Percentiles rank a stretch among this genome's conserved stretches.
Conservation (phyloP, 163 green algal genomes). For the Coccomyxa subellipsoidea region DNA sequence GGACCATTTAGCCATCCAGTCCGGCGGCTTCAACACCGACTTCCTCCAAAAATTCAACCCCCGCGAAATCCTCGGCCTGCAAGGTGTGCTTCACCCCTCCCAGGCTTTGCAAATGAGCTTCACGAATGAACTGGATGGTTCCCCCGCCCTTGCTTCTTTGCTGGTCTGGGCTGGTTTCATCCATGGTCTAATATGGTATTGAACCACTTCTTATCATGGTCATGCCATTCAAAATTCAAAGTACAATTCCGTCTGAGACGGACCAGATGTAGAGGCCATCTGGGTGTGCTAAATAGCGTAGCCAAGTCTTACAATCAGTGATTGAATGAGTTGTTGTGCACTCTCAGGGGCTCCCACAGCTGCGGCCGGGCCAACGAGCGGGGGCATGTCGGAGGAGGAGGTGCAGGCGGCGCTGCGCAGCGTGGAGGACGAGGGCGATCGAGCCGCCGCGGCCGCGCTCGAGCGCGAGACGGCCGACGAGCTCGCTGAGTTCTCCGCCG, state of each 20-base stretch:
- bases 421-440: constrained; percentile 79
- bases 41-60: constrained; percentile 57
- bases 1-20: constrained; percentile 96
- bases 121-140: too few relatives aligned
- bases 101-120: too few relatives aligned
- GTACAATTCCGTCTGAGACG: too few relatives aligned
- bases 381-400: constrained; percentile 40
- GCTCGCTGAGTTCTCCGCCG: constrained; percentile 56
- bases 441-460: constrained; percentile 50
- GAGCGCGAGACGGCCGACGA: constrained; percentile 54
- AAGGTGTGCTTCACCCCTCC: background rate
- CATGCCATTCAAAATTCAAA: too few relatives aligned
- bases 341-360: background rate
- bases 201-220: too few relatives aligned
- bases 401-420: constrained; percentile 62
- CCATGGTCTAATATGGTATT: too few relatives aligned
- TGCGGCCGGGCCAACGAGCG: background rate
- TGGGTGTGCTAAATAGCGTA: too few relatives aligned
- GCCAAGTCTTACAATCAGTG: too few relatives aligned
- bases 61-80: constrained; percentile 27
- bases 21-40: constrained; percentile 82
- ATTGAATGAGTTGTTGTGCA: too few relatives aligned
- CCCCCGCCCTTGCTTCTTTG: too few relatives aligned
- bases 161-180: too few relatives aligned
- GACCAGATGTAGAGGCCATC: too few relatives aligned